Evolutionary conservation across 805 yeast species (phyloP), one percentile per base, ranked within the genome.

Genomic region (Priceomyces melissophilus): DNA sequence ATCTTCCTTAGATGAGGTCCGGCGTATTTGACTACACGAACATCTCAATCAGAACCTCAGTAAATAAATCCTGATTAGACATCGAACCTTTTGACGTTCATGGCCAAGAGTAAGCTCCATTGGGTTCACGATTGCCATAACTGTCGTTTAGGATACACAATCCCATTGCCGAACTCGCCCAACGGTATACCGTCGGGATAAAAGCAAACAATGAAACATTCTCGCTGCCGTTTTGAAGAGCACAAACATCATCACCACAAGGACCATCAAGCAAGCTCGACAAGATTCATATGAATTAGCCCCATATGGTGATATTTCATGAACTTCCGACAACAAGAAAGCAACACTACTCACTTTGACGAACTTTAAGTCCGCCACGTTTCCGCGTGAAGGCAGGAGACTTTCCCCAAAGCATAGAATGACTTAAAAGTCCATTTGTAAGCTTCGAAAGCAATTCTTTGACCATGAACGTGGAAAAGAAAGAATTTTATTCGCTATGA

Each of bases 31-130:
- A 82, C 85, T 66, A 75, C 74, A 77, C 86, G 52, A 13, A 53
- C 58, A 46, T 63, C 65, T 52, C 62, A 43, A 44, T 30, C 27
- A 38, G 10, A 16, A 28, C n/a, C n/a, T n/a, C n/a, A n/a, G n/a
- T n/a, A n/a, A n/a, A n/a, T n/a, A n/a, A n/a, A n/a, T n/a, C n/a
- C n/a, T n/a, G n/a, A n/a, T 45, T 45, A 49, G 59, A 51, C 33
- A 40, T 39, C 61, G 53, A 45, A 51, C 52, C 50, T 50, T 44
- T 28, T 52, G 72, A 75, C 78, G 75, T 75, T 72, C 84, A 78
- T 79, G 79, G 69, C 63, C 78, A 71, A 80, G 83, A 81, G 82
- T 82, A 80, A 83, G 89, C 89, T 82, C 88, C 89, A 82, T 83
- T 82, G 88, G 77, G 89, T 82, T 82, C 68, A 54, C 79, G 81